Conservation (phyloP, 2,329 filamentous ascomycete species). For the Aureobasidium sp. region DNA sequence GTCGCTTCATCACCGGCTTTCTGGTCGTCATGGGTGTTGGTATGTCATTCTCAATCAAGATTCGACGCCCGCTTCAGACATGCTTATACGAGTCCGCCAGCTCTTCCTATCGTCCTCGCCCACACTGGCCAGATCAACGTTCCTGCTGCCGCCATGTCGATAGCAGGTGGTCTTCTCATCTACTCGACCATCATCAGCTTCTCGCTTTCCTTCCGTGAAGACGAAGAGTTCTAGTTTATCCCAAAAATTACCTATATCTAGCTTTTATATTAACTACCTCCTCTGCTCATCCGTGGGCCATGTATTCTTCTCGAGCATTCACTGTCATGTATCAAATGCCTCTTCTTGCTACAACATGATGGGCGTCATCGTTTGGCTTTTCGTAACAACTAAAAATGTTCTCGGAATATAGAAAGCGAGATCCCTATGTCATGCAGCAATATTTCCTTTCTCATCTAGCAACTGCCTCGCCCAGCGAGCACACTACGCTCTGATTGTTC, state of each 20-base stretch:
- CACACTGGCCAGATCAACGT: conserved; percentile 75
- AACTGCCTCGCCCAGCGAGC: neutral
- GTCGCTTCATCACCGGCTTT: conserved; percentile 89
- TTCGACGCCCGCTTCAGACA: neutral
- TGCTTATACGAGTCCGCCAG: conserved; percentile 39
- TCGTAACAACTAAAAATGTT: neutral
- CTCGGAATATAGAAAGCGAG: neutral
- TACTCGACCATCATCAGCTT: conserved; percentile 99
- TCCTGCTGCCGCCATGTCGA: conserved; percentile 90
- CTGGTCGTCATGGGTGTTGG: conserved; percentile 96
- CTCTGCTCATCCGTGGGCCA: conserved; percentile 4
- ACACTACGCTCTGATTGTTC: neutral
- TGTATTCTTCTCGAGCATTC: neutral
- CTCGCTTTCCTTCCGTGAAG: conserved; percentile 95
- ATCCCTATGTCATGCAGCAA: neutral
- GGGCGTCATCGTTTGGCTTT: neutral
- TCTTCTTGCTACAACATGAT: neutral
- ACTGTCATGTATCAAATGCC: conserved; percentile 1
- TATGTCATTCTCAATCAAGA: conserved; percentile 41
- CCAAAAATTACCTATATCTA: conserved; percentile 31
- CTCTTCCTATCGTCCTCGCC: conserved; percentile 77
- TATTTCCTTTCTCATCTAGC: neutral
- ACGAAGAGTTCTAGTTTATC: conserved; percentile 73
- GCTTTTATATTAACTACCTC: neutral
- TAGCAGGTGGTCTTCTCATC: conserved; percentile 84